phyloP scores from a whole-genome alignment of 1,284 basidiomycete species.

The Ganoderma meredithae region DNA sequence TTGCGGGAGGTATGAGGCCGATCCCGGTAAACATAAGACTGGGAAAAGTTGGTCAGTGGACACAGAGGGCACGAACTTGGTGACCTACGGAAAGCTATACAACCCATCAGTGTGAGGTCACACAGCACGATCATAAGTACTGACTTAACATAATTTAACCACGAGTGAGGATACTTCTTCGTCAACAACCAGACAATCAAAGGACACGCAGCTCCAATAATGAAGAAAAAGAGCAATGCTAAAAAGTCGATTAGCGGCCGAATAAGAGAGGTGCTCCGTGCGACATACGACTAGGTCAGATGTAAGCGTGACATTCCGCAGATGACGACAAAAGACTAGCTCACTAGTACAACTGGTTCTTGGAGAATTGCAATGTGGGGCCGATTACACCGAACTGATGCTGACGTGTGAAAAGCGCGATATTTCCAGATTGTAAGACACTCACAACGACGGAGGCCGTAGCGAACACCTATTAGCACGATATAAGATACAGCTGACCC shows the following conservation, averaged over 20 bases:
- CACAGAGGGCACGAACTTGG: not conserved
- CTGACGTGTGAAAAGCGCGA: not conserved
- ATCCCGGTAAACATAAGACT: constrained; percentile 46
- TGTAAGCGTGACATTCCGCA: not conserved
- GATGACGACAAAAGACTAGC: constrained; percentile 14
- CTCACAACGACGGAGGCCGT: constrained; percentile 42
- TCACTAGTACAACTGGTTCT: constrained; percentile 50
- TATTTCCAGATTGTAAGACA: not conserved
- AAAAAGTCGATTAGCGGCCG: not conserved
- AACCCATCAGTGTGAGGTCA: not conserved
- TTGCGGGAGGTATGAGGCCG: constrained; percentile 49
- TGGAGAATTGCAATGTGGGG: constrained; percentile 49
- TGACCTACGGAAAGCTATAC: constrained; percentile 36
- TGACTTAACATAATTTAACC: constrained; percentile 53
- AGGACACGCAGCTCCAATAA: constrained; percentile 54
- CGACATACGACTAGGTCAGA: not conserved
- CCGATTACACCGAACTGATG: constrained; percentile 51
- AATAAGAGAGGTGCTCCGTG: not conserved
- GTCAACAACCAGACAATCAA: constrained; percentile 47
- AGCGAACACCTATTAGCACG: constrained; percentile 39
- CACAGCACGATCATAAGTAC: constrained; percentile 20
- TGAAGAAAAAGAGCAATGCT: constrained; percentile 54
- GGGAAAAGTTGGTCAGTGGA: constrained; percentile 17
- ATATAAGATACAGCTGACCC: not conserved
- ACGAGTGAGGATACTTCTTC: constrained; percentile 46